Base-by-base conservation (phyloP, 352 stramenopile species). In the Phytophthora sp. region DNA sequence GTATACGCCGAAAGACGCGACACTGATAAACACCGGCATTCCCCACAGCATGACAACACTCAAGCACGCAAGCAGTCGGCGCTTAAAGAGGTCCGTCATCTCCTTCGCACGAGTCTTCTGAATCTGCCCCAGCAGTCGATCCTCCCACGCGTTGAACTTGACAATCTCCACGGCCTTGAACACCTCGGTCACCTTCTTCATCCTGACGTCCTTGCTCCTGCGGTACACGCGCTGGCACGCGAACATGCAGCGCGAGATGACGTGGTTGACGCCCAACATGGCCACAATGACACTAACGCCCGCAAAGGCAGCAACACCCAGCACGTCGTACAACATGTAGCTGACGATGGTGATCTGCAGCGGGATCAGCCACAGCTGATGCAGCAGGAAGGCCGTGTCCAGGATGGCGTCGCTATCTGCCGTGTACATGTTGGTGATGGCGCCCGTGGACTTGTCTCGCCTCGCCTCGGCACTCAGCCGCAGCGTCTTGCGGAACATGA, bases 61-160 rank as follows among this genome's bases (percentile, higher is more conserved):
- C 28, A 62, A 46, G 10, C 72, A 71, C 13, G 54, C 59, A 2
- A 76, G 64, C 0, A 76, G 53, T 6, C 72, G 62, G 7, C 59
- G 32, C 35, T 53, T 48, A 18, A 73, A 72, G 7, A 85, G 46
- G n/a, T 76, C 31, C 12, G 62, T 54, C 38, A 87, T 56, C 44
- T 88, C 79, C 5, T 49, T 53, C 2, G 54, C 53, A 4, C 79
- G 66, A 8, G 60, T 65, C 11, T 62, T 32, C 20, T 54, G 48
- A 42, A 86, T 81, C 11, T 94, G 78, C n/a, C 73, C 77, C 35
- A 82, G 60, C 67, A 98, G 92, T 7, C 82, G 86, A 18, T 77
- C 46, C 55, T 98, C 94, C 89, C 89, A 98, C 0, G 85, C 84
- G 66, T 97, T 97, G 41, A 97, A 96, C 72, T 98, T 98, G 80